Evolutionary conservation across 257 asterid genomes (phyloP).

Genomic region (Solanum piurae): DNA sequence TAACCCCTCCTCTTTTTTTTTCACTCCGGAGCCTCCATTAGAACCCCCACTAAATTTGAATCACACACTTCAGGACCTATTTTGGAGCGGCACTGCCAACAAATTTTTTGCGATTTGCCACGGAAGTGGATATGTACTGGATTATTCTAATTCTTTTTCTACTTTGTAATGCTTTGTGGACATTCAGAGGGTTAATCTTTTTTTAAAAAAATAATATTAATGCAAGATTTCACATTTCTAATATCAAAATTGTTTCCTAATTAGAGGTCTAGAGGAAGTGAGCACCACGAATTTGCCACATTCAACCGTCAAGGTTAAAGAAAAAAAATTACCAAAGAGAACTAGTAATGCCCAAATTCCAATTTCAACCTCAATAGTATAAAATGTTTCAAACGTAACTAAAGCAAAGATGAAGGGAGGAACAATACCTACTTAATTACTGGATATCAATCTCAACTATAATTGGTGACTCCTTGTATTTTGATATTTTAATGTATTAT

Average conservation of each 20-base stretch:
- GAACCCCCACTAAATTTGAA: too few species aligned
- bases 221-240: background rate
- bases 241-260: background rate
- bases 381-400: background rate
- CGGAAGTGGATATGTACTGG: background rate
- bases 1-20: background rate
- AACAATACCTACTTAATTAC: background rate
- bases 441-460: conserved; percentile 1
- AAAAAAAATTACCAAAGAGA: background rate
- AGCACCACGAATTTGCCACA: background rate
- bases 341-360: background rate
- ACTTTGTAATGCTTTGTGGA: background rate
- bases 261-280: background rate
- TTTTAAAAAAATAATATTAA: background rate
- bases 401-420: background rate
- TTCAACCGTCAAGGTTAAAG: background rate
- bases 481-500: background rate
- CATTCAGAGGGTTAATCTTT: background rate
- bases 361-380: background rate
- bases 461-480: background rate
- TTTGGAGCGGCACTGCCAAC: background rate
- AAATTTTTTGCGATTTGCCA: background rate
- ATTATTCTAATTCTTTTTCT: background rate
- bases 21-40: too few species aligned
- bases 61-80: too few species aligned